These are phyloP conservation scores for Colletotrichum sp. DNA, from an alignment of 2,329 filamentous ascomycete species.

Conservation along the genomic window DNA sequence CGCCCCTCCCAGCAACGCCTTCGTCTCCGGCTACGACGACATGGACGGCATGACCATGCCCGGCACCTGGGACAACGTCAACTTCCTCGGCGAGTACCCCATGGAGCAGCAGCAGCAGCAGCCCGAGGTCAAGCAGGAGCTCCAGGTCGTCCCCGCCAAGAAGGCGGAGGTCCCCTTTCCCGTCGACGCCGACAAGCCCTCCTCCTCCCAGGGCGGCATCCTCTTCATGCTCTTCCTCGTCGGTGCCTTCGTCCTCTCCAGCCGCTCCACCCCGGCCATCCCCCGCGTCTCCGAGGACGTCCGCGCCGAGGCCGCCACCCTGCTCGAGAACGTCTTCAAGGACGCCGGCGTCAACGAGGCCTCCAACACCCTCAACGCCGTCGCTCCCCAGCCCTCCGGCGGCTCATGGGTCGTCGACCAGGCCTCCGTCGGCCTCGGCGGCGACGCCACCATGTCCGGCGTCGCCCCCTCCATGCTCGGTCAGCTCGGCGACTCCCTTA, in stretches of 20 bases:
- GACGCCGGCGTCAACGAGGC: slow-evolving; percentile 69
- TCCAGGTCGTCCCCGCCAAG: slow-evolving; percentile 58
- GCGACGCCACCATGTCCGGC: slow-evolving; percentile 49
- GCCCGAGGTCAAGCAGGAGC: slow-evolving; percentile 65
- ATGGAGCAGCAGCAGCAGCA: slow-evolving; percentile 46
- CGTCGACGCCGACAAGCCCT: slow-evolving; percentile 60
- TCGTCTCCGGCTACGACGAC: slow-evolving; percentile 75
- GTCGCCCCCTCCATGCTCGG: slow-evolving; percentile 67
- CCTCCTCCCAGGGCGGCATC: slow-evolving; percentile 78
- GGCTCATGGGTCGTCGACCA: slow-evolving; percentile 47
- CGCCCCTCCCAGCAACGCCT: slow-evolving; percentile 56
- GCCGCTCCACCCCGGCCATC: slow-evolving; percentile 74
- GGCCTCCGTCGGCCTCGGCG: slow-evolving; percentile 43
- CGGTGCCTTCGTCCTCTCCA: slow-evolving; percentile 94
- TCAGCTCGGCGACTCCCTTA: slow-evolving; percentile 71
- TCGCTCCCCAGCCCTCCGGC: slow-evolving; percentile 59
- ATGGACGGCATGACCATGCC: slow-evolving; percentile 88
- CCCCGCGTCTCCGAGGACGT: slow-evolving; percentile 82
- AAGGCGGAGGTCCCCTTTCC: slow-evolving; percentile 54
- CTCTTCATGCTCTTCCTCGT: slow-evolving; percentile 96
- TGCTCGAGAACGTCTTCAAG: slow-evolving; percentile 83
- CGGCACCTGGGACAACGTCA: slow-evolving; percentile 81
- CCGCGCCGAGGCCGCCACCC: slow-evolving; percentile 76
- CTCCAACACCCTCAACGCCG: slow-evolving; percentile 47
- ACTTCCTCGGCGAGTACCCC: slow-evolving; percentile 75